Conservation (phyloP, 305 asterid genomes). For the Fraxinus dipetala region DNA sequence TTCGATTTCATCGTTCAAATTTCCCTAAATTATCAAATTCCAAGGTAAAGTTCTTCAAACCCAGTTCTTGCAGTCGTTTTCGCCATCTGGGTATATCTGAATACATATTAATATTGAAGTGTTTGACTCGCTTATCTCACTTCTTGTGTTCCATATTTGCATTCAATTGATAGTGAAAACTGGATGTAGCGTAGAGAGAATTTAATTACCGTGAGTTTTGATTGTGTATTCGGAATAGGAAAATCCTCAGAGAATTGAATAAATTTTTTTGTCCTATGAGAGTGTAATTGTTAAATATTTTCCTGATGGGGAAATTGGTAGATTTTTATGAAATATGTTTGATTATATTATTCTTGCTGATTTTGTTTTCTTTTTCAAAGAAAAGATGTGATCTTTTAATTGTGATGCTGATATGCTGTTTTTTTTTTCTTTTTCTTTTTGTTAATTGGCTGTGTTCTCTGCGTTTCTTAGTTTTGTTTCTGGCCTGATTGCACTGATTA, state of each 20-base stretch:
- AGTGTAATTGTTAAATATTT: conserved; percentile 1
- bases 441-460: background rate
- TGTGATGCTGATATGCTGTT: too few relatives aligned
- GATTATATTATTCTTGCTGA: background rate
- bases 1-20: conserved; percentile 22
- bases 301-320: background rate
- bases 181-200: conserved; percentile 5
- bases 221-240: conserved; percentile 17
- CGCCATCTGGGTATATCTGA: background rate
- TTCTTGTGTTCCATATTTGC: background rate
- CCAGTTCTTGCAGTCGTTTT: background rate
- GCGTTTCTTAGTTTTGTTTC: background rate
- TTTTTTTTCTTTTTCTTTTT: background rate
- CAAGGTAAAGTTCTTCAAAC: conserved; percentile 21
- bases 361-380: background rate
- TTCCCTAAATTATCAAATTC: background rate
- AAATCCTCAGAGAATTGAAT: background rate
- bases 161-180: background rate
- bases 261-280: background rate
- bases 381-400: background rate
- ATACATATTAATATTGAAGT: background rate
- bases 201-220: background rate
- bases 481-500: background rate
- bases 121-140: conserved; percentile 3
- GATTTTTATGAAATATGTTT: background rate